Conservation (phyloP, 345 rosid genomes). For the Turnera subulata region DNA sequence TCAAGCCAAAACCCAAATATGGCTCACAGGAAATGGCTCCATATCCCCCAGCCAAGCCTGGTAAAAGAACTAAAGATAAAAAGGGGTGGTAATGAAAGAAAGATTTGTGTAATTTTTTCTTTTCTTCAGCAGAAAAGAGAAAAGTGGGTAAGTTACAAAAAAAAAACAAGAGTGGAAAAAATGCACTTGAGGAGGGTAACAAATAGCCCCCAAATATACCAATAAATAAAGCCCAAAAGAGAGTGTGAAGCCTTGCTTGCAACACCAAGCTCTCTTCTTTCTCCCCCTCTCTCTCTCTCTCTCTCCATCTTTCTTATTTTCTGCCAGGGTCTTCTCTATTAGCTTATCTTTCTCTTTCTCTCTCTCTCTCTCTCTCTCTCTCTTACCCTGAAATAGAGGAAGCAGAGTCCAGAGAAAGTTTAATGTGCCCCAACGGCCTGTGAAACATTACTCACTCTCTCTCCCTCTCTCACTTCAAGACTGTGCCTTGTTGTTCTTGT, state of each 20-base stretch:
- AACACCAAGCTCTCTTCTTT: slow-evolving; percentile 18
- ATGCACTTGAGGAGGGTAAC: no score
- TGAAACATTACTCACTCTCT: slow-evolving; percentile 19
- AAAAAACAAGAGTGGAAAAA: not conserved
- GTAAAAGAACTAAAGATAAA: no score
- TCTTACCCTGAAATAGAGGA: slow-evolving; percentile 45
- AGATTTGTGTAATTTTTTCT: no score
- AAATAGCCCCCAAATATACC: slow-evolving; percentile 1
- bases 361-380: slow-evolving; percentile 24
- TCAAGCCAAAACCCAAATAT: slow-evolving; percentile 8
- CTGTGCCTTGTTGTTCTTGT: slow-evolving; percentile 17
- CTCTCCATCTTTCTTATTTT: not conserved
- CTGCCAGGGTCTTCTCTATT: not conserved
- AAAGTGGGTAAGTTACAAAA: not conserved
- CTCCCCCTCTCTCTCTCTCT: not conserved
- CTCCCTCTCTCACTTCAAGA: slow-evolving; percentile 15
- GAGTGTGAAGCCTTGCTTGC: slow-evolving; percentile 24
- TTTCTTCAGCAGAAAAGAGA: not conserved
- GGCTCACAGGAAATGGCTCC: not conserved
- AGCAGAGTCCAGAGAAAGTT: slow-evolving; percentile 26
- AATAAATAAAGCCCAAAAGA: slow-evolving; percentile 35
- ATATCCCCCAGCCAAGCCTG: not conserved
- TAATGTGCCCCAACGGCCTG: slow-evolving; percentile 40
- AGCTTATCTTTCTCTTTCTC: not conserved
- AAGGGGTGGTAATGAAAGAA: no score